Conservation (phyloP, 164 flowering plant species). For the Brasenia schreberi region DNA sequence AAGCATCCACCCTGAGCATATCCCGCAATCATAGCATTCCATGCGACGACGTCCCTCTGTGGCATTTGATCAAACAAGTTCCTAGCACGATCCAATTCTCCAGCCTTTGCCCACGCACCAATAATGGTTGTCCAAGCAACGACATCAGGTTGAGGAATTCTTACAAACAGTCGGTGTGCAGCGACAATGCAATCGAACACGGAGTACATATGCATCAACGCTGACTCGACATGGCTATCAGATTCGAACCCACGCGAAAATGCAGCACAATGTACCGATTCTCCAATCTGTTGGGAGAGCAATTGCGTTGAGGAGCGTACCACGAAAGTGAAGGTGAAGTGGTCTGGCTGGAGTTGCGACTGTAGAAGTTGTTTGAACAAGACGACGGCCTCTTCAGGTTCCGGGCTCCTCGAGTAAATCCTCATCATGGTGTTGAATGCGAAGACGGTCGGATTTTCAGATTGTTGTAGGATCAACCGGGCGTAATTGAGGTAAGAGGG, state of each 20-base stretch:
- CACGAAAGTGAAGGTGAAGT: slow-evolving; percentile 40
- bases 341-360: slow-evolving; percentile 25
- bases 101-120: slow-evolving; percentile 29
- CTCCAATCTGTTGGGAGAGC: slow-evolving; percentile 9
- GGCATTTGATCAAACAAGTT: slow-evolving; percentile 47
- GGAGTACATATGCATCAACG: slow-evolving; percentile 35
- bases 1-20: slow-evolving; percentile 32
- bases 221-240: slow-evolving; percentile 41
- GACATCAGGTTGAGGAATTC: slow-evolving; percentile 24
- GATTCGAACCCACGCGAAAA: slow-evolving; percentile 26
- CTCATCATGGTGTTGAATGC: slow-evolving; percentile 41
- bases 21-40: slow-evolving; percentile 52
- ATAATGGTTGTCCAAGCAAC: slow-evolving; percentile 41
- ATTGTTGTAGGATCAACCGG: slow-evolving; percentile 17
- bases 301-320: slow-evolving; percentile 34
- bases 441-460: slow-evolving; percentile 21
- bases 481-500: slow-evolving; percentile 19
- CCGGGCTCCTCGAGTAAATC: slow-evolving; percentile 31
- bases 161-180: slow-evolving; percentile 15
- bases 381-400: slow-evolving; percentile 23
- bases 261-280: slow-evolving; percentile 19
- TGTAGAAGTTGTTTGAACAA: slow-evolving; percentile 21
- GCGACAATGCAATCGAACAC: slow-evolving; percentile 24
- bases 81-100: slow-evolving; percentile 26
- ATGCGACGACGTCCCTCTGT: slow-evolving; percentile 24